A percentile compares a stretch with the other conserved stretches of the same genome.
Evolutionary conservation across 2,329 filamentous ascomycete species (phyloP).

Genomic region (Aspergillus costaricaensis): DNA sequence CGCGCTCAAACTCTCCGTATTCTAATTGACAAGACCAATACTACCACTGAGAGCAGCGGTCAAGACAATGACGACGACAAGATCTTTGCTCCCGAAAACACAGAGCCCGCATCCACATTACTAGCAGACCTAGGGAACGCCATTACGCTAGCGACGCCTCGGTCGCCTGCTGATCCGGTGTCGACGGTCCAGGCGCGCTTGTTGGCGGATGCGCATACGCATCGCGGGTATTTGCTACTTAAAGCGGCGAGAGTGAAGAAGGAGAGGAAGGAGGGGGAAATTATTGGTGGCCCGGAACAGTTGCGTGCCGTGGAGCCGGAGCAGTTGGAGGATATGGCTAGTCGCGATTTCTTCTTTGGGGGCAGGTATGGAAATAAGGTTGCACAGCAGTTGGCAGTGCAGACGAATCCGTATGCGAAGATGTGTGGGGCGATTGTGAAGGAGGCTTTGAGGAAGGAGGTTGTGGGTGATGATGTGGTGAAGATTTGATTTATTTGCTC

Average conservation of each 20-base stretch:
- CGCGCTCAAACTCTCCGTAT: conserved; percentile 54
- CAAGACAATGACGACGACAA: conserved; percentile 15
- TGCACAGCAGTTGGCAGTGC: conserved; percentile 59
- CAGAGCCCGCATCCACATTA: conserved; percentile 26
- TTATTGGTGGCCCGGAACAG: conserved; percentile 28
- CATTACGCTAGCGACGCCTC: conserved; percentile 49
- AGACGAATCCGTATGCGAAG: conserved; percentile 65
- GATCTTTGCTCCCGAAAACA: conserved; percentile 28
- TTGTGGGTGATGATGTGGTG: conserved; percentile 21
- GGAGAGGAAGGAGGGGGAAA: neutral
- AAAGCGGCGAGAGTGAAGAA: conserved; percentile 37
- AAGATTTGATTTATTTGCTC: neutral
- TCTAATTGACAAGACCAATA: conserved; percentile 28
- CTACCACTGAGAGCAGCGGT: neutral
- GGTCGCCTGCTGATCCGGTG: conserved; percentile 41
- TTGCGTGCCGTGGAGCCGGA: conserved; percentile 38
- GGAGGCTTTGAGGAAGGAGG: conserved; percentile 60
- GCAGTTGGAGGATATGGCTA: conserved; percentile 58
- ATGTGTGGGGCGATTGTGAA: conserved; percentile 64
- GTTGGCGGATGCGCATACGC: conserved; percentile 57
- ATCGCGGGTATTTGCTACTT: conserved; percentile 51
- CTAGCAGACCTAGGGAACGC: conserved; percentile 45
- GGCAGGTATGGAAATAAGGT: conserved; percentile 59
- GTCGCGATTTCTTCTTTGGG: conserved; percentile 56
- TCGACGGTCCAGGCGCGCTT: conserved; percentile 53